Conservation (phyloP, 345 rosid genomes). For the Hibiscus syriacus region DNA sequence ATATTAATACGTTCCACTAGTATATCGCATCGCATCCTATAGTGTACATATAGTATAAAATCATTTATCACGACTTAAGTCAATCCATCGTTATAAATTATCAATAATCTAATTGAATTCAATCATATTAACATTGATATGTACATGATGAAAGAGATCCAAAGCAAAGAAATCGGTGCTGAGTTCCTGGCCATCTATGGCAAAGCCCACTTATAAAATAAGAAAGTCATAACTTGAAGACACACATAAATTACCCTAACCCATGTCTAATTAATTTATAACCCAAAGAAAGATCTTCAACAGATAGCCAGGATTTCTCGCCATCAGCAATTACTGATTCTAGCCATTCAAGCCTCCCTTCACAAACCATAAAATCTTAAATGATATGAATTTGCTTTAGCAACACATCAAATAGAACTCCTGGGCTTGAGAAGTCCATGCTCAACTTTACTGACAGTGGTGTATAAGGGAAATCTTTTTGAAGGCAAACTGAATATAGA, state of each 20-base stretch:
- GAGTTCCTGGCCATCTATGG: background rate
- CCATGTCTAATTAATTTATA: background rate
- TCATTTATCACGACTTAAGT: background rate
- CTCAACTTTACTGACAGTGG: background rate
- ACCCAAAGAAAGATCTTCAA: background rate
- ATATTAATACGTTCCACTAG: no score
- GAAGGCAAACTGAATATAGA: background rate
- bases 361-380: background rate
- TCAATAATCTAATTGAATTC: constrained; percentile 3
- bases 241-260: background rate
- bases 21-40: no score
- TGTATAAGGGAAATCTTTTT: background rate
- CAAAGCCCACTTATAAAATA: background rate
- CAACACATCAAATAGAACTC: background rate
- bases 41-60: no score
- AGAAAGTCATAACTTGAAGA: background rate
- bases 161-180: background rate
- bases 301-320: background rate
- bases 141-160: background rate
- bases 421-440: background rate
- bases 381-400: background rate
- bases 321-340: background rate
- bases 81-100: background rate
- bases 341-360: background rate
- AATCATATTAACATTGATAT: background rate